phyloP scores from a whole-genome alignment of 176 grass and related monocot species.

The Triticum urartu region DNA sequence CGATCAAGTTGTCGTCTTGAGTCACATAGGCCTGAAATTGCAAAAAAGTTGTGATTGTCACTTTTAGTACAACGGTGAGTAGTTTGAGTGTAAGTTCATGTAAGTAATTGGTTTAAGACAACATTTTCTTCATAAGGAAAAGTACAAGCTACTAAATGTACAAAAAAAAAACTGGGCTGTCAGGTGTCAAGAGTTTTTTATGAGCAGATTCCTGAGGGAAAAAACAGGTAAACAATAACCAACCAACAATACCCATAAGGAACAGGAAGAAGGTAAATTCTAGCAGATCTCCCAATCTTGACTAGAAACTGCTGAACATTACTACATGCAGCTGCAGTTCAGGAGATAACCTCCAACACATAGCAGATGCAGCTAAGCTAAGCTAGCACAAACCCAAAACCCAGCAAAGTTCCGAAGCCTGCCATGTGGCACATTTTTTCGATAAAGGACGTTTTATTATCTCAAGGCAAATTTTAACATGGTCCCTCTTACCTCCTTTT shows the following conservation, averaged over 20 bases:
- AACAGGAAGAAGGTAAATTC: neutral
- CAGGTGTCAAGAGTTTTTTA: constrained; percentile 18
- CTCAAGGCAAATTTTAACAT: too few relatives aligned
- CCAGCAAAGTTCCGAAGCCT: constrained; percentile 3
- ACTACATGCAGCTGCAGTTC: neutral
- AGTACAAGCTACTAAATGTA: neutral
- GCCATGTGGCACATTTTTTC: neutral
- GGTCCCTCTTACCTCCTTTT: too few relatives aligned
- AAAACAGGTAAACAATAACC: constrained; percentile 36
- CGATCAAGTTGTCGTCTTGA: constrained; percentile 93
- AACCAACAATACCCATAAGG: constrained; percentile 17
- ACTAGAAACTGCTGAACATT: neutral
- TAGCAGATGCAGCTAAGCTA: neutral
- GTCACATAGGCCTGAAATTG: constrained; percentile 80
- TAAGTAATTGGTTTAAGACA: neutral
- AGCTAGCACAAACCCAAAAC: neutral
- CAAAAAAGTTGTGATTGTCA: neutral
- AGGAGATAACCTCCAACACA: neutral
- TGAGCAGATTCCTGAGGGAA: constrained; percentile 21
- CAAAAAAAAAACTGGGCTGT: neutral
- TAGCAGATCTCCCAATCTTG: constrained; percentile 17
- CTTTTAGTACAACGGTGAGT: neutral
- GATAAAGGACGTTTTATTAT: too few relatives aligned
- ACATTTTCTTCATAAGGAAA: neutral
- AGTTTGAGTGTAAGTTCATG: neutral